Conservation (phyloP, 2,329 filamentous ascomycete genomes). For the Verticillium alfalfae region DNA sequence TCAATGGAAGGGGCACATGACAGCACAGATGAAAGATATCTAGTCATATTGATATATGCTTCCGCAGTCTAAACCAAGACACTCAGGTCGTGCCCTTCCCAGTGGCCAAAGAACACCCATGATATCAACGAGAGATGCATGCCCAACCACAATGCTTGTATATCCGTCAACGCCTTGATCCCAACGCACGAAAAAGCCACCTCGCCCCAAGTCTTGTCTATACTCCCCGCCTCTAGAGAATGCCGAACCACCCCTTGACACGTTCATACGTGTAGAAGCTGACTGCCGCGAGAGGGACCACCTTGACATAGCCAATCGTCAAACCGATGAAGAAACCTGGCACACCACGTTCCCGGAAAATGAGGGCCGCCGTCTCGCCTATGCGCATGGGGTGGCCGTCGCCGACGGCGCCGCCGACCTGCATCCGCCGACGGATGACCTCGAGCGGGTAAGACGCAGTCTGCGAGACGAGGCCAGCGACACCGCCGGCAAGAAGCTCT, state of each 20-base stretch:
- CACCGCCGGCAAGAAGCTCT: slow-evolving; percentile 75
- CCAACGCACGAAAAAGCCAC: background rate
- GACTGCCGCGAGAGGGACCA: slow-evolving; percentile 80
- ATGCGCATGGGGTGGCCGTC: slow-evolving; percentile 78
- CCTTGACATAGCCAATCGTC: slow-evolving; percentile 91
- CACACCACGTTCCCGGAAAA: slow-evolving; percentile 69
- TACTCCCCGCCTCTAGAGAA: slow-evolving; percentile 22
- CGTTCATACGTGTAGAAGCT: slow-evolving; percentile 63
- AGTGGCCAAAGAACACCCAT: background rate
- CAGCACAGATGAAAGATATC: background rate
- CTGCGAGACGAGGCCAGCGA: slow-evolving; percentile 85
- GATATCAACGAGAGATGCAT: background rate
- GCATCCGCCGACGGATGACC: slow-evolving; percentile 88
- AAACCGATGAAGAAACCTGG: slow-evolving; percentile 88
- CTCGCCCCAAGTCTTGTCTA: background rate
- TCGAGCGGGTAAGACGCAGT: slow-evolving; percentile 92
- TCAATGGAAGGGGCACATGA: too few species aligned
- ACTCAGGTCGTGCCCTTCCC: background rate
- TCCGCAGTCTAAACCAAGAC: background rate
- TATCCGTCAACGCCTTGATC: background rate
- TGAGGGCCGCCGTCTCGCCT: slow-evolving; percentile 68
- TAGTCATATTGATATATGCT: background rate
- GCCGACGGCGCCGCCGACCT: slow-evolving; percentile 90
- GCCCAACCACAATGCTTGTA: background rate
- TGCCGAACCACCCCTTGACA: slow-evolving; percentile 58